A percentile compares a stretch with the other conserved stretches of the same genome.
phyloP scores from a whole-genome alignment of 2,329 filamentous ascomycete species.

The Aspergillus sp. region DNA sequence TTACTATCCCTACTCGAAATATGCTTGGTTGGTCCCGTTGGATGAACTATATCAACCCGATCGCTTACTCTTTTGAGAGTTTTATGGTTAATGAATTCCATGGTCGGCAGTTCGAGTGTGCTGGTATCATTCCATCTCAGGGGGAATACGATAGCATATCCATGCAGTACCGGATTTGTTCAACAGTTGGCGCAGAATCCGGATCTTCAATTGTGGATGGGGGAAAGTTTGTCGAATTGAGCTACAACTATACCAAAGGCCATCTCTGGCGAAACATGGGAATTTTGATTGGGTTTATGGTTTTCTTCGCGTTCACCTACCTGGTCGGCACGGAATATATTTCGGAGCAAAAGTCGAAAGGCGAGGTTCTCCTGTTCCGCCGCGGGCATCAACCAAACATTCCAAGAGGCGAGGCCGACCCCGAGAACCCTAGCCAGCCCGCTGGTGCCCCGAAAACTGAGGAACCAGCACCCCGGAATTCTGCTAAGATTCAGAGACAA shows the following conservation, averaged over 20 bases:
- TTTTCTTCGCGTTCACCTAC: conserved; percentile 55
- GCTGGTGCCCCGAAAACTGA: conserved; percentile 1
- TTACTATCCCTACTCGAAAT: conserved; percentile 49
- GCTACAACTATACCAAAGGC: conserved; percentile 57
- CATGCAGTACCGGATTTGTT: conserved; percentile 56
- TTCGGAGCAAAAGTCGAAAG: conserved; percentile 28
- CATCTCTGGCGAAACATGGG: conserved; percentile 71
- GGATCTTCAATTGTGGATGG: conserved; percentile 58
- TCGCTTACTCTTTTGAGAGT: conserved; percentile 77
- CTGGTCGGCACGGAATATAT: conserved; percentile 27
- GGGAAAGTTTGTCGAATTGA: conserved; percentile 56
- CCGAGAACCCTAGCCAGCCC: conserved; percentile 1
- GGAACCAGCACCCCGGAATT: conserved; percentile 16
- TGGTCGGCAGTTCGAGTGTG: conserved; percentile 58
- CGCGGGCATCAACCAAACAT: conserved; percentile 20
- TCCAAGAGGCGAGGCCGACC: neutral
- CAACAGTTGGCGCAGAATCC: conserved; percentile 56
- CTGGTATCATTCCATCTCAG: conserved; percentile 45
- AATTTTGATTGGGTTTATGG: conserved; percentile 64
- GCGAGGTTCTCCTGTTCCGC: conserved; percentile 30
- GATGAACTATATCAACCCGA: conserved; percentile 78
- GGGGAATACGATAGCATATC: conserved; percentile 38
- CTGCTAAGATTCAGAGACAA: conserved; percentile 60
- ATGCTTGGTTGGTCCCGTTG: conserved; percentile 81
- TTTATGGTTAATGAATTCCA: conserved; percentile 83